These are phyloP conservation scores for Globisporangium yorkense DNA, from an alignment of 352 stramenopile species.

Conservation along the genomic window DNA sequence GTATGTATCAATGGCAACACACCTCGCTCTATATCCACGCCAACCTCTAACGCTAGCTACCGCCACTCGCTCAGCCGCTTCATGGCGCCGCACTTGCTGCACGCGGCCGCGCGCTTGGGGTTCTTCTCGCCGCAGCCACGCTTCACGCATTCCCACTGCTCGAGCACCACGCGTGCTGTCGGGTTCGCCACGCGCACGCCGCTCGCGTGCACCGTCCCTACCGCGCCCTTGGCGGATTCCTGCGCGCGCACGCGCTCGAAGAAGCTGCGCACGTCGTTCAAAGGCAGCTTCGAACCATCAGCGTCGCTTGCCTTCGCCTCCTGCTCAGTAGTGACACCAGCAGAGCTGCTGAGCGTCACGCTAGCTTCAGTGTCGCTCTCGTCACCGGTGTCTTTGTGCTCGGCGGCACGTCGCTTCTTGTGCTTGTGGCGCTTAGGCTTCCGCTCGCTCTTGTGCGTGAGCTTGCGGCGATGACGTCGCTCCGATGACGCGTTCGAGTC, in stretches of 20 bases:
- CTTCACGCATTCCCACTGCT: slow-evolving; percentile 71
- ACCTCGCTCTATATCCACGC: background rate
- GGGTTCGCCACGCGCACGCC: slow-evolving; percentile 24
- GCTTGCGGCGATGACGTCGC: background rate
- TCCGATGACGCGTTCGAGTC: background rate
- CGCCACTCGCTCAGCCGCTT: slow-evolving; percentile 74
- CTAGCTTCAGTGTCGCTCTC: too few relatives aligned
- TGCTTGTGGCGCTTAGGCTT: slow-evolving; percentile 22
- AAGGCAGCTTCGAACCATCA: background rate
- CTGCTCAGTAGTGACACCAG: too few relatives aligned
- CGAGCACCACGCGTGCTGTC: slow-evolving; percentile 20
- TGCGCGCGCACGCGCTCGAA: slow-evolving; percentile 61
- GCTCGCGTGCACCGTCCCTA: slow-evolving; percentile 58
- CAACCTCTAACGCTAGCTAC: slow-evolving; percentile 14
- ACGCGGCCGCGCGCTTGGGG: slow-evolving; percentile 48
- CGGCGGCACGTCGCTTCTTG: slow-evolving; percentile 7
- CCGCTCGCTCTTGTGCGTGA: slow-evolving; percentile 8
- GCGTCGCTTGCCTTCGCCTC: background rate
- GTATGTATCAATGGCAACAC: too few relatives aligned
- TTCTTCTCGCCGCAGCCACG: slow-evolving; percentile 63
- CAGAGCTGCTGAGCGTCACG: background rate
- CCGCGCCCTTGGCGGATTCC: slow-evolving; percentile 45
- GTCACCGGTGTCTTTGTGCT: background rate
- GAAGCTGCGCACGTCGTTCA: slow-evolving; percentile 39
- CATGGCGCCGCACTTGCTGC: slow-evolving; percentile 74